These are phyloP conservation scores for Tephrocybe sp. DNA, from an alignment of 768 basidiomycete species.

Conservation along the genomic window DNA sequence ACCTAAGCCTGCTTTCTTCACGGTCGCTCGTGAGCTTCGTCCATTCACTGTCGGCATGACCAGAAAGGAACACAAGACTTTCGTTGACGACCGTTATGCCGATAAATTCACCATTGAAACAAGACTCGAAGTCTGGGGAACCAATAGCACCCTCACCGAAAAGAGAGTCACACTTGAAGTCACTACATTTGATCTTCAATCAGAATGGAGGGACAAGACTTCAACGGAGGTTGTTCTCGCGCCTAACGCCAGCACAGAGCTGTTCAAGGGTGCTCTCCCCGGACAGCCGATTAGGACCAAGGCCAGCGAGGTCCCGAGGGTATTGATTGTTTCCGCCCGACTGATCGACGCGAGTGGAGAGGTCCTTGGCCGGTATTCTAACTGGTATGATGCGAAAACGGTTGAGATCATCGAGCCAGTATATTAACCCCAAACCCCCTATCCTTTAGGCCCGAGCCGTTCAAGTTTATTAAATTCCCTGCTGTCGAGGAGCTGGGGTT, in stretches of 20 bases:
- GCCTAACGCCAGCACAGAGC: constrained; percentile 80
- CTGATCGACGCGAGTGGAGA: constrained; percentile 53
- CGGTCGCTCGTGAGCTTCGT: constrained; percentile 82
- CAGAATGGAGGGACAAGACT: constrained; percentile 58
- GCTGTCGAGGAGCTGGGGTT: constrained; percentile 58
- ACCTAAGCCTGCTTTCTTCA: constrained; percentile 89
- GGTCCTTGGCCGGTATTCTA: constrained; percentile 71
- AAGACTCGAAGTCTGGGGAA: constrained; percentile 82
- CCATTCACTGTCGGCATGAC: constrained; percentile 83
- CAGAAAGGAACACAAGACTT: constrained; percentile 69
- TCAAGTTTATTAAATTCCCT: constrained; percentile 89
- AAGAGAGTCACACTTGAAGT: constrained; percentile 66
- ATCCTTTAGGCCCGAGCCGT: constrained; percentile 82
- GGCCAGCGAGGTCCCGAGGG: constrained; percentile 60
- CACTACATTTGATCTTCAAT: constrained; percentile 60
- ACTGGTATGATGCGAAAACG: constrained; percentile 53
- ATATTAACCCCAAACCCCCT: constrained; percentile 4
- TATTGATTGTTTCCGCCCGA: constrained; percentile 72
- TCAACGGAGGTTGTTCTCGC: constrained; percentile 52
- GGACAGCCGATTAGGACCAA: constrained; percentile 74
- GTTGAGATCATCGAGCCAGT: constrained; percentile 5
- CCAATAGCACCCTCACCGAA: constrained; percentile 68
- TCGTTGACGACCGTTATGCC: constrained; percentile 58
- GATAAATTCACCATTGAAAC: constrained; percentile 68
- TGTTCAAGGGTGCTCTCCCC: constrained; percentile 70